Base-by-base conservation (phyloP, 2,329 filamentous ascomycete genomes). In the Aureobasidium uvarum region DNA sequence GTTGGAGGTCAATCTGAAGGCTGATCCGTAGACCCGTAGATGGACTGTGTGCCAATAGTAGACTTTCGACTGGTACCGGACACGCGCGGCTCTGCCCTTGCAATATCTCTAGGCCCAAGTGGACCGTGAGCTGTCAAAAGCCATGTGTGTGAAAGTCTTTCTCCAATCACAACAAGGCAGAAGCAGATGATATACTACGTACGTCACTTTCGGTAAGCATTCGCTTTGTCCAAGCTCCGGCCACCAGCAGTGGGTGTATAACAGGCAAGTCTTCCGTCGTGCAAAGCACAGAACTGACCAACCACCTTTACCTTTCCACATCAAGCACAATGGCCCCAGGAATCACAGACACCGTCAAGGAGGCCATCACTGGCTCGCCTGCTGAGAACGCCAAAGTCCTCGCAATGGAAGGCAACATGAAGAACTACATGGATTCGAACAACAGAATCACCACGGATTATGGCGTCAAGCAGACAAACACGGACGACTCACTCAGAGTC, bases 401-500 rank as follows among this genome's bases (percentile, higher is more conserved):
- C 18, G 86, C 92, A 71, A 79, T 93, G 55, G 75, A 80, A 31
- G 77, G 77, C 46, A 79, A 87, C 67, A 89, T 79, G 3, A 83
- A 85, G 64, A 82, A 91, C 72, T 81, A 85, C 1, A 78, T 83
- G 51, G 77, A 83, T 65, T 69, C 72, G 58, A 81, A 85, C 43
- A 80, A 83, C 38, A 81, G 84, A 45, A 85, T 92, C 69, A 94
- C 91, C 0, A 89, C 88, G 56, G 91, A 96, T 72, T 91, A 84
- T 77, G 92, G 92, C 25, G 86, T 89, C 33, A 91, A 88, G 76
- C 84, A 92, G 71, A 79, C 80, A 48, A 89, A 89, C 71, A 88
- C 88, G 0, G 92, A 96, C 72, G 84, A 92, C 73, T 95, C 90
- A 91, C 80, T 96, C 63, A 86, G 84, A 62, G 82, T 88, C 5